These are phyloP conservation scores for Amanita rubescens DNA, from an alignment of 768 basidiomycete species.

Conservation along the genomic window DNA sequence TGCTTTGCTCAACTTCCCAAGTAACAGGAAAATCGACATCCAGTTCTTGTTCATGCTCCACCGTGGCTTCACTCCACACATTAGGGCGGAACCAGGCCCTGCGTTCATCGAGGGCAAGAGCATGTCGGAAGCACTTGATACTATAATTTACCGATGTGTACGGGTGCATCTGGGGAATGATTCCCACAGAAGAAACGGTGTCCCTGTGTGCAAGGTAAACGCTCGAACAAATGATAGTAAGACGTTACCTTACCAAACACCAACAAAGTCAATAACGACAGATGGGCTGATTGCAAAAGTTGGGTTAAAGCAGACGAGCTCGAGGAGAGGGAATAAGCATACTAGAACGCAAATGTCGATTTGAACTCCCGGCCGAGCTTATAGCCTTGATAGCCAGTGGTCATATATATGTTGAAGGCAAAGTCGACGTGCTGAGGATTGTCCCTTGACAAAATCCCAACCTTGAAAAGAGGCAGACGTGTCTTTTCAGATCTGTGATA, in stretches of 20 bases:
- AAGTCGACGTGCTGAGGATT: slow-evolving; percentile 28
- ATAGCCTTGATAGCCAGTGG: slow-evolving; percentile 20
- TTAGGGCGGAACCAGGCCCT: slow-evolving; percentile 19
- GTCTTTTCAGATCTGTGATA: neutral
- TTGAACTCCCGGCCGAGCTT: slow-evolving; percentile 25
- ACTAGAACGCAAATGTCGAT: slow-evolving; percentile 23
- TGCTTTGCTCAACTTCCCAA: too few species aligned
- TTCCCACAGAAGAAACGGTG: slow-evolving; percentile 19
- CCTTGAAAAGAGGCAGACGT: slow-evolving; percentile 7
- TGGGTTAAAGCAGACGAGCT: neutral
- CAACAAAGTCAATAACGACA: slow-evolving; percentile 25
- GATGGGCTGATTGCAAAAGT: slow-evolving; percentile 3
- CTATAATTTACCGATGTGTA: slow-evolving; percentile 18
- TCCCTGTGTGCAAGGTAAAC: slow-evolving; percentile 12
- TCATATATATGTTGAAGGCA: slow-evolving; percentile 26
- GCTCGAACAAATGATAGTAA: neutral
- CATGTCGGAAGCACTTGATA: slow-evolving; percentile 18
- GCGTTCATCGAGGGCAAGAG: neutral
- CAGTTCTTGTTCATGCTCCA: slow-evolving; percentile 17
- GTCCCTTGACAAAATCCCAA: slow-evolving; percentile 23
- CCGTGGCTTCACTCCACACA: slow-evolving; percentile 16
- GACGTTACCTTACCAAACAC: slow-evolving; percentile 22
- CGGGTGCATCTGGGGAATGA: slow-evolving; percentile 4
- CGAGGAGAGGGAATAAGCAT: neutral
- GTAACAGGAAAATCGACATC: slow-evolving; percentile 11